Evolutionary conservation across 345 rosid genomes (phyloP).

Genomic region (Corchorus capsularis): DNA sequence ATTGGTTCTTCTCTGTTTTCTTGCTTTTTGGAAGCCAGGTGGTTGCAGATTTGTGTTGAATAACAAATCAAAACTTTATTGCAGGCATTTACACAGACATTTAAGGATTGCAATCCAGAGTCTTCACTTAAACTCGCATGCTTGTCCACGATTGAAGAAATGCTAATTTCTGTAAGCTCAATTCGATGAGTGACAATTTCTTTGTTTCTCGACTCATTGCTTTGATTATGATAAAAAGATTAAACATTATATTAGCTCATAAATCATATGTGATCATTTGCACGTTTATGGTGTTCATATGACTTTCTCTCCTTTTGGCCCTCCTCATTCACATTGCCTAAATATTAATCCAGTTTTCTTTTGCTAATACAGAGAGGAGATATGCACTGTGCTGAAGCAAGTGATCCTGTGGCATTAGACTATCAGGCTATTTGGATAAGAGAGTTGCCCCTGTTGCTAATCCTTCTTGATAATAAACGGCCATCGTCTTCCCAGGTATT

Average conservation of each 20-base stretch:
- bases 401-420: constrained; percentile 46
- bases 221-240: too few species aligned
- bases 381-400: constrained; percentile 34
- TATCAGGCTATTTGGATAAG: constrained; percentile 69
- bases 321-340: not conserved
- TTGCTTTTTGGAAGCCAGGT: constrained; percentile 1
- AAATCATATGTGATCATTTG: not conserved
- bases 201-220: not conserved
- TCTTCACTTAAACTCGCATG: constrained; percentile 68
- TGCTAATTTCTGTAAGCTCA: constrained; percentile 74
- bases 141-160: constrained; percentile 56
- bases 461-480: constrained; percentile 57
- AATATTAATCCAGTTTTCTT: not conserved
- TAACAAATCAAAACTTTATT: constrained; percentile 23
- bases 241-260: too few species aligned
- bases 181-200: not conserved
- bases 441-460: constrained; percentile 67
- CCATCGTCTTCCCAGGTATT: constrained; percentile 64
- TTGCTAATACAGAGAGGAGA: constrained; percentile 47
- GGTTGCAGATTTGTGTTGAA: constrained; percentile 5
- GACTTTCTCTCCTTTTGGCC: not conserved
- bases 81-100: constrained; percentile 83
- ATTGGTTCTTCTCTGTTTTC: constrained; percentile 12
- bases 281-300: not conserved
- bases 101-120: constrained; percentile 60